Evolutionary conservation across 129 eudicot genomes (phyloP), one percentile per base, ranked within the genome.

Genomic region (Dittrichia graveolens): DNA sequence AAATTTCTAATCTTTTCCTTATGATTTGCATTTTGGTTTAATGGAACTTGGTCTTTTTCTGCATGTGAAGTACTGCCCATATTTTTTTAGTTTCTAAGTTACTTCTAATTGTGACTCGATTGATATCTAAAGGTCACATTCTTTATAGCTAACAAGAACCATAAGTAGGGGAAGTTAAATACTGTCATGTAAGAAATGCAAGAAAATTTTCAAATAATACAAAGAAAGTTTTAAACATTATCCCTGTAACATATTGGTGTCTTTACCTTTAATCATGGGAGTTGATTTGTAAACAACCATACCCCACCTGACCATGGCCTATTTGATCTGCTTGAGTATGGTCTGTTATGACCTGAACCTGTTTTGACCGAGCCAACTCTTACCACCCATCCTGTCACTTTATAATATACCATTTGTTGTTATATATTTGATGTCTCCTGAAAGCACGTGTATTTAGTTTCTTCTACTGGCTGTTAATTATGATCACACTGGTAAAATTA

Each of bases 401-500:
- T 7, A 48, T 49, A 35, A 6, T 31, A 31, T 38, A 54, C 8
- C 8, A 49, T 44, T 31, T 13, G 18, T 66, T 66, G 31, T 46
- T 24, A 46, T 45, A 19, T 65, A 19, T 66, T 3, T 46, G 31
- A 24, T 24, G 31, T 24, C 31, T 24, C 31, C 31, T 24, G 31
- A 24, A 24, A 24, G 2, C 31, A 24, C 31, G 31, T 2, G 31
- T 24, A 24, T 24, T 24, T 24, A 47, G 31, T 69, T 67, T 49
- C 45, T 35, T 45, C 18, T 74, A 6, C 10, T 12, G 7, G 45
- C 8, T 74, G 43, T 41, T 61, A 62, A 14, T 47, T 38, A 58
- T 66, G 67, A 34, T 67, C 8, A 9, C 6, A 4, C 8, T 53
- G 49, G 35, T 49, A 13, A 62, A 41, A 41, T 67, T 58, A 80